These are phyloP conservation scores for Solanum clarkiae DNA, from an alignment of 257 asterid species.

Conservation along the genomic window DNA sequence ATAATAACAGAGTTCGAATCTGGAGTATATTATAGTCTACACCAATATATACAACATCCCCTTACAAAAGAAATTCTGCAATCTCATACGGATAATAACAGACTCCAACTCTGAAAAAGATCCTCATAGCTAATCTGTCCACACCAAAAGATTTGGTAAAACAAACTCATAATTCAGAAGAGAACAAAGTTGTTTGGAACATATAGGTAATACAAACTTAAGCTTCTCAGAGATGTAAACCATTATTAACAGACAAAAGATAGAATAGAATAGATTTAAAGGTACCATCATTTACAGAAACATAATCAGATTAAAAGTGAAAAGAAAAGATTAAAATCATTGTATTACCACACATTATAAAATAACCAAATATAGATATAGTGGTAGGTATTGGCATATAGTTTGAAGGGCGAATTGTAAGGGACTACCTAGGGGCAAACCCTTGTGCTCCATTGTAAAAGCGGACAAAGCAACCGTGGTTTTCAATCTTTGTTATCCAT, in stretches of 20 bases:
- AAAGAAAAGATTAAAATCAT: background rate
- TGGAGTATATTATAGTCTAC: background rate
- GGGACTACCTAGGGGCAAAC: conserved; percentile 72
- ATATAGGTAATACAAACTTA: background rate
- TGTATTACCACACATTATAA: background rate
- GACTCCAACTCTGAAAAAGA: background rate
- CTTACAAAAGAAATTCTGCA: background rate
- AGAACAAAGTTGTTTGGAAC: background rate
- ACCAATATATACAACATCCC: background rate
- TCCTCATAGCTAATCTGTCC: background rate
- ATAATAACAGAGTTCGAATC: background rate
- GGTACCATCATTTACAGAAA: background rate
- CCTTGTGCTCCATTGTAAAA: conserved; percentile 97
- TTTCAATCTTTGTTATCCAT: conserved; percentile 93
- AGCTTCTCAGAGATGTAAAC: background rate
- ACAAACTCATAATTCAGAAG: background rate
- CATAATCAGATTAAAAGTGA: background rate
- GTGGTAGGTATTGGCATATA: background rate
- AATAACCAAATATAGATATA: background rate
- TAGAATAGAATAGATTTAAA: background rate
- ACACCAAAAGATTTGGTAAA: background rate
- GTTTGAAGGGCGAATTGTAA: background rate
- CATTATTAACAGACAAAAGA: background rate
- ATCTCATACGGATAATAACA: background rate
- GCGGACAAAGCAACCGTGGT: conserved; percentile 95